Evolutionary conservation across 495 filamentous ascomycete genomes (phyloP).

Genomic region (Hypoxylon lienhwacheense): DNA sequence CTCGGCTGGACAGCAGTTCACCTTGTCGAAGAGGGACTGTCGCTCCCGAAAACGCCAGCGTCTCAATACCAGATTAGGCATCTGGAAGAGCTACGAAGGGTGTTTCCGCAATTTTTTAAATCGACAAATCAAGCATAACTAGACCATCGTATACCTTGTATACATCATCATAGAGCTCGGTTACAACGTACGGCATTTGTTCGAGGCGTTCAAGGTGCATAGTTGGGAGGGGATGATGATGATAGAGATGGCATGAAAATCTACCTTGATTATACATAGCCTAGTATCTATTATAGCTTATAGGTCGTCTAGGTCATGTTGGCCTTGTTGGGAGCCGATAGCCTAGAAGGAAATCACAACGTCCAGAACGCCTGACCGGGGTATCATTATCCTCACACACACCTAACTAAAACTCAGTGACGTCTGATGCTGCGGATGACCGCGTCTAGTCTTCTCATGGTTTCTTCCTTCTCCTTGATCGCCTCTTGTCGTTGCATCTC

Average conservation of each 20-base stretch:
- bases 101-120: conserved; percentile 82
- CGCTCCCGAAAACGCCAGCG: conserved; percentile 59
- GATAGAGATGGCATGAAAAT: background rate
- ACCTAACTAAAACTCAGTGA: conserved; percentile 37
- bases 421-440: conserved; percentile 62
- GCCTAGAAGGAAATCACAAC: background rate
- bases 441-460: conserved; percentile 67
- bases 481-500: conserved; percentile 72
- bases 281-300: conserved; percentile 4
- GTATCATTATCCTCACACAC: conserved; percentile 16
- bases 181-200: conserved; percentile 1
- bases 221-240: background rate
- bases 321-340: conserved; percentile 5
- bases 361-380: conserved; percentile 28
- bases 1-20: conserved; percentile 82
- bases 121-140: conserved; percentile 21
- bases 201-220: conserved; percentile 10
- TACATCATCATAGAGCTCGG: conserved; percentile 1
- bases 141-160: too few relatives aligned
- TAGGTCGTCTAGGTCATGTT: conserved; percentile 1
- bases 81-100: conserved; percentile 68
- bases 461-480: conserved; percentile 67
- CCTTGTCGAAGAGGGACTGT: conserved; percentile 72
- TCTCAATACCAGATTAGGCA: conserved; percentile 69
- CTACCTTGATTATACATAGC: too few relatives aligned